Conservation (phyloP, 2,329 filamentous ascomycete species). For the Trichoderma atrobrunneum region DNA sequence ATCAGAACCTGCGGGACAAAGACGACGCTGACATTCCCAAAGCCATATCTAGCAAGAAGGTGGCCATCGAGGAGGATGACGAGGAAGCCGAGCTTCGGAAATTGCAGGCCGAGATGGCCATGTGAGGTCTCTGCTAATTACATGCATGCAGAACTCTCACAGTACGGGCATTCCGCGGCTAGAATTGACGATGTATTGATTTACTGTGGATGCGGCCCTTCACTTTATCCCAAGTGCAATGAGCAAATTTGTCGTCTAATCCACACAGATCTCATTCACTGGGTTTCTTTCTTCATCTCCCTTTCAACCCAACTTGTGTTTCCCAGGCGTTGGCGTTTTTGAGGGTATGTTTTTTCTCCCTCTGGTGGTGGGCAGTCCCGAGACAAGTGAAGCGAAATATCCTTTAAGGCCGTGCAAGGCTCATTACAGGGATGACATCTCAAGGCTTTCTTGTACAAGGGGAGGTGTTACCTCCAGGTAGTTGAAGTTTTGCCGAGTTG, state of each 20-base stretch:
- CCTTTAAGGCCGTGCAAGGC: background rate
- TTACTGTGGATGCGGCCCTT: background rate
- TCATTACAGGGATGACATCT: background rate
- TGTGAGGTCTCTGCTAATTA: slow-evolving; percentile 51
- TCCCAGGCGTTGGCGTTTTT: slow-evolving; percentile 34
- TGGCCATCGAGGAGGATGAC: slow-evolving; percentile 75
- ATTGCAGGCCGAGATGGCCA: slow-evolving; percentile 95
- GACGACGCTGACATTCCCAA: slow-evolving; percentile 14
- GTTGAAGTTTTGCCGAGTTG: background rate
- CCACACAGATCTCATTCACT: background rate
- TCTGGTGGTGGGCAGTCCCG: background rate
- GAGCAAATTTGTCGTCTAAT: background rate
- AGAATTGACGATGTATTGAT: background rate
- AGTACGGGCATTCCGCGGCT: background rate
- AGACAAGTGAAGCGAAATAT: slow-evolving; percentile 5
- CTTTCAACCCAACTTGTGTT: slow-evolving; percentile 25
- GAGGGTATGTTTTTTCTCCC: slow-evolving; percentile 4
- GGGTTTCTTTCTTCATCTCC: background rate
- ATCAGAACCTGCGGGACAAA: background rate
- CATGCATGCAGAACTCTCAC: background rate
- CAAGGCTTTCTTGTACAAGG: background rate
- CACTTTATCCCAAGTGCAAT: background rate
- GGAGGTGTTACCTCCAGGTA: background rate
- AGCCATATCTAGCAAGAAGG: slow-evolving; percentile 36
- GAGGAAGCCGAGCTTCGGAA: slow-evolving; percentile 93